Base-by-base conservation (phyloP, 306 rosid genomes). In the Canavalia gladiata region DNA sequence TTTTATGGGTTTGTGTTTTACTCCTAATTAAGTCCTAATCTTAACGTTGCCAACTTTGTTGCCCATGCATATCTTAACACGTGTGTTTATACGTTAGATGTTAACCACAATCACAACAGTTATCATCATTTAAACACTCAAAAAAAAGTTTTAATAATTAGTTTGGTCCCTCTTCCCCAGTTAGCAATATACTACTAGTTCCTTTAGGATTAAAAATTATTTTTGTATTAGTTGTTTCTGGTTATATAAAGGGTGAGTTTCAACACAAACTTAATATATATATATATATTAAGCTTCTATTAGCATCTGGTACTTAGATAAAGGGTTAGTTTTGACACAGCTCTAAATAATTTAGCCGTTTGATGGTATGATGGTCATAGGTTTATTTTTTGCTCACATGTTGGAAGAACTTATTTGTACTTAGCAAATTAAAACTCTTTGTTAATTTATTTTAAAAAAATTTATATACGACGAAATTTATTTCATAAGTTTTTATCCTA, bases 1-100 rank as follows among this genome's bases (percentile, higher is more conserved):
- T 88, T 59, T 74, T 88, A 76, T 88, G 91, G 91, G 91, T 88
- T 67, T 67, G 91, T 80, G 39, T 60, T 72, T 72, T 65, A 3
- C n/a, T 34, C 35, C 18, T 31, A 8, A 3, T n/a, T 31, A 46
- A 13, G 4, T 11, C 77, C 3, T 11, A 18, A 60, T 5, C 52
- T 49, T 63, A 67, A 67, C 55, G 51, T 68, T 7, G 35, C 2
- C 50, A 29, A 7, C n/a, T 7, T 41, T 37, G 41, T 68, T 68
- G 43, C 9, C 25, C 54, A 79, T 59, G 52, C 72, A 79, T 47
- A 34, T 35, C 37, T 49, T 39, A 50, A 76, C 81, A 74, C 46
- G 52, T 33, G 46, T 10, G 2, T n/a, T 18, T 18, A 18, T 18
- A 18, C 25, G 25, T 18, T 18, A 18, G 25, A 9, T 52, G 2